Evolutionary conservation across 768 basidiomycete genomes (phyloP), one percentile per base, ranked within the genome.

Genomic region (Mycena chlorophos): DNA sequence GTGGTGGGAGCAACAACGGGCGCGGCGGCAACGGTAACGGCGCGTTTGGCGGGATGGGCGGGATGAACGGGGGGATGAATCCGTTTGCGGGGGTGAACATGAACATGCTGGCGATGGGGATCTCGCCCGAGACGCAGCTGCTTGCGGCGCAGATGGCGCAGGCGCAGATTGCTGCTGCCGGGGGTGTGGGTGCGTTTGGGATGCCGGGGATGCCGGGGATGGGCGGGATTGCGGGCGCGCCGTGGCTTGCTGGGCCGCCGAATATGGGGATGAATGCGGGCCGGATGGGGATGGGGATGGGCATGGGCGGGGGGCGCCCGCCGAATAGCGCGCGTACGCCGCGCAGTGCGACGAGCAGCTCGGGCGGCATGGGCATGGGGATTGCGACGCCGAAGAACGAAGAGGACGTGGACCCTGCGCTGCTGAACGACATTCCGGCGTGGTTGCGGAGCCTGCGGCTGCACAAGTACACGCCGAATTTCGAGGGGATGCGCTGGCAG

Each of bases 381-480:
- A 72, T 73, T n/a, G 77, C 74, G 8, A 80, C 75, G 28, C 88
- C 88, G 65, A 89, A 87, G 71, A 86, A 79, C 61, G 94, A 97
- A 63, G 97, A 99, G 38, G 94, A 98, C 52, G 83, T 98, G 37
- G 95, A 98, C 70, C 89, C 90, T 55, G 78, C 84, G 65, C 65
- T 98, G 64, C 77, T 99, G 63, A 84, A 82, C 66, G 97, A 99
- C 76, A 82, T 97, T 42, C 84, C 96, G 17, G 86, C 79, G 56
- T 99, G 97, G 97, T 81, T 99, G 74, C 84, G 96, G 73, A 89
- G 88, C 69, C 75, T 99, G 75, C 78, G 97, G 72, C 77, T 98
- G 68, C 97, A 99, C 84, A 98, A 98, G 78, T 98, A 99, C 77
- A 99, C 97, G 61, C 87, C 92, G 31, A 98, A 97, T 77, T 98